Base-by-base conservation (phyloP, 2,329 filamentous ascomycete genomes). In the Pyrenochaeta sp. region DNA sequence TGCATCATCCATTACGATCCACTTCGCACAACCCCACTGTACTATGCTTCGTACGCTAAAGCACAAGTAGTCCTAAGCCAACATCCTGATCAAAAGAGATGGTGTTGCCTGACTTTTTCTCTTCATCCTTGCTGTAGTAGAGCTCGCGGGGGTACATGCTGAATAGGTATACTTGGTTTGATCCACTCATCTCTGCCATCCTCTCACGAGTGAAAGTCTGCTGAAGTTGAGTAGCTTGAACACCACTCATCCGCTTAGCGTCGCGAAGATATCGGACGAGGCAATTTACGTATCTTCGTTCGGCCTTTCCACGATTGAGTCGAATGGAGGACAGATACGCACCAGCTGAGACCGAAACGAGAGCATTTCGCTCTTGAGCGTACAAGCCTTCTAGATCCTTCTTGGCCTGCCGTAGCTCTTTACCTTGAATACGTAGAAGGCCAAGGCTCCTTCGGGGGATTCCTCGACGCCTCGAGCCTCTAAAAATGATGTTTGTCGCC, bases 271-370 rank as follows among this genome's bases (percentile, higher is more conserved):
- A 71, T 2, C 62, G 55, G 25, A 65, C 54, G 13, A 71, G 56
- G 9, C 57, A 61, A 27, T 61, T 63, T n/a, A 67, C 62, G 24
- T 67, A 70, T 1, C 61, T 57, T 12, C 64, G 54, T 48, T 70
- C 67, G 8, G 52, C 52, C 9, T 42, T 42, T 12, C 52, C 61
- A 30, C 62, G 59, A 37, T 55, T 58, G 3, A 42, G 37, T 5
- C 49, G 36, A 13, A 66, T 46, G 30, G 48, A 48, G 2, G 47
- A 7, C 1, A 49, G 12, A 13, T 54, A 37, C 2, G 55, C 15
- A 12, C 42, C 28, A 28, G 8, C n/a, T 12, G 44, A 36, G 2
- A 32, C 36, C 5, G 39, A 12, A 3, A 24, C 13, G 15, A 50
- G n/a, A 22, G 48, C 36, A 12, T 56, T 42, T n/a, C 60, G 46